Base-by-base conservation (phyloP, 179 eudicot species). In the Beta lomatogona region DNA sequence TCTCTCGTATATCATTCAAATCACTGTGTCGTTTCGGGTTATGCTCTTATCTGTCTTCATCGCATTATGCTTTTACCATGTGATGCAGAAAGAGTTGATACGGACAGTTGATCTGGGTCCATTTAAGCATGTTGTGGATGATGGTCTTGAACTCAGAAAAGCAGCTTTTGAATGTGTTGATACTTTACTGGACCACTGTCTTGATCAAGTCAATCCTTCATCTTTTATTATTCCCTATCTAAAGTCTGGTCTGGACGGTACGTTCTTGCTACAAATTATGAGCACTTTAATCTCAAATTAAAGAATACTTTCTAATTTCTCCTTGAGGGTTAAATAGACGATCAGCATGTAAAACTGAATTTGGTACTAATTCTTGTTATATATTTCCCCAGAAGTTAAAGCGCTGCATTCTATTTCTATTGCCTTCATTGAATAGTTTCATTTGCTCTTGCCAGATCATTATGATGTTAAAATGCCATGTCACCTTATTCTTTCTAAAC, bases 381-480 rank as follows among this genome's bases (percentile, higher is more conserved):
- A 3, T 66, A 4, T 60, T 0, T 61, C n/a, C 48, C 75, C 45
- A 41, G 12, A 25, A 75, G 18, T 21, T 73, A 36, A 53, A 4
- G 2, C 50, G 21, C 55, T 63, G 57, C 28, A 13, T 31, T 28
- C 16, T 22, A 46, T 58, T 48, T 36, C 1, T 36, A 8, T 69
- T 16, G 21, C 25, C 50, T 46, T 71, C 60, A n/a, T 41, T 67
- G 53, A 63, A 15, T 28, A 63, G 21, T 8, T 67, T 75, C 46
- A 8, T 65, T 54, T 74, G 13, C 73, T 55, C 45, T 53, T 77
- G 25, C 60, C 98, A 96, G 99, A 96, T 94, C 99, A 94, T 90
- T 96, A 96, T 89, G 99, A 96, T 88, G 98, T 96, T 75, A 96
- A 97, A 80, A 97, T 94, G 99, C 99, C 99, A 50, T 97, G 99